Conservation (phyloP, 192 early-diverging fungal species). For the Spizellomyces sp. region DNA sequence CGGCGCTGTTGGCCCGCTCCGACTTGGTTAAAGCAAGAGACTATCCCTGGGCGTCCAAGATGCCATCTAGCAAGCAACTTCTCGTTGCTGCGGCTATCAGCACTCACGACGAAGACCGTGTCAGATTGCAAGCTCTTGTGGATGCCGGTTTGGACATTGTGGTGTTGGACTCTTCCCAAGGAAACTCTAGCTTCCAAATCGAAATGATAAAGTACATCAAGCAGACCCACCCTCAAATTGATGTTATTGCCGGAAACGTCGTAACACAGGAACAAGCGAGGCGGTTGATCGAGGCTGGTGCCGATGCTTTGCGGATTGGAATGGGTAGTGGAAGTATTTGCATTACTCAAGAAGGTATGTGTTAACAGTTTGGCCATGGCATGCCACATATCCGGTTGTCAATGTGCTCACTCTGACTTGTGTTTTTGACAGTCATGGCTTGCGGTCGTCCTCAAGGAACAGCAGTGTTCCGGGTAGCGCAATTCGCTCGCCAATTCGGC, state of each 20-base stretch:
- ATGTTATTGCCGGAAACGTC: slow-evolving; percentile 97
- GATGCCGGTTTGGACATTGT: slow-evolving; percentile 97
- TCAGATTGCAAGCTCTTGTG: slow-evolving; percentile 79
- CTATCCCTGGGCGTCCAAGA: slow-evolving; percentile 91
- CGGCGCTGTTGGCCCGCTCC: slow-evolving; percentile 88
- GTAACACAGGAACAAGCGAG: slow-evolving; percentile 95
- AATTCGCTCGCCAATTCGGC: slow-evolving; percentile 91
- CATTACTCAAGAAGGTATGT: slow-evolving; percentile 91
- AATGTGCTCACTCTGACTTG: slow-evolving; percentile 14
- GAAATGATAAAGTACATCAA: slow-evolving; percentile 96
- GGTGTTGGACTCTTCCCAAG: slow-evolving; percentile 94
- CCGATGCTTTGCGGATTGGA: slow-evolving; percentile 92
- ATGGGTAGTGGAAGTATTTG: slow-evolving; percentile 99
- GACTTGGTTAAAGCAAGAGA: slow-evolving; percentile 97
- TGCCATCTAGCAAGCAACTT: slow-evolving; percentile 80
- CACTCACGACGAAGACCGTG: slow-evolving; percentile 87
- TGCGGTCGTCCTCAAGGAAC: slow-evolving; percentile 98
- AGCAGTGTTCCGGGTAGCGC: slow-evolving; percentile 93
- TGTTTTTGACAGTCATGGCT: slow-evolving; percentile 74
- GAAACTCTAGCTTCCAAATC: slow-evolving; percentile 91
- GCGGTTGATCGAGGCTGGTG: slow-evolving; percentile 87
- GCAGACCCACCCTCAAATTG: slow-evolving; percentile 74
- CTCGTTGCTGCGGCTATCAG: slow-evolving; percentile 92
- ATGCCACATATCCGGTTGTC: not conserved
- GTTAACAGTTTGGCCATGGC: not conserved